Percentiles rank a stretch among this genome's conserved stretches.
Evolutionary conservation across 805 yeast genomes (phyloP).

Genomic region (Metschnikowia koreensis): DNA sequence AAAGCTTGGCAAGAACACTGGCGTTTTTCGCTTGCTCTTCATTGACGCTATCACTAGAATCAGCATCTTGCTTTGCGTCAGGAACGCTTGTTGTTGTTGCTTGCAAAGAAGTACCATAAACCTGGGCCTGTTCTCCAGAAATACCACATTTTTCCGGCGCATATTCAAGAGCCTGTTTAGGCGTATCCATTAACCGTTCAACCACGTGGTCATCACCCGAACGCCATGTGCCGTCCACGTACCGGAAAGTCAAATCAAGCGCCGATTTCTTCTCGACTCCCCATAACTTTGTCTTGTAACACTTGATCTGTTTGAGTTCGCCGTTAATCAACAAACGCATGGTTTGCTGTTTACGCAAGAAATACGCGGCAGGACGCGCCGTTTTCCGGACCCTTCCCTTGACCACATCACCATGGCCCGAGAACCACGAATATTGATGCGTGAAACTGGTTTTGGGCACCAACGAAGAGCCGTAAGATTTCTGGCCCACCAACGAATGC

Average conservation of each 20-base stretch:
- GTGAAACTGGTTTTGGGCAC: constrained; percentile 16
- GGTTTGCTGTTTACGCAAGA: constrained; percentile 49
- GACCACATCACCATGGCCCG: constrained; percentile 41
- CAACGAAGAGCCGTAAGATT: constrained; percentile 41
- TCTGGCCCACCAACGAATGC: constrained; percentile 27
- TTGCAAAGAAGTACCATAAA: constrained; percentile 21
- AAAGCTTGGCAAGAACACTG: constrained; percentile 47
- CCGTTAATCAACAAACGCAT: constrained; percentile 64
- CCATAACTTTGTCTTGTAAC: constrained; percentile 84
- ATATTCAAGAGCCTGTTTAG: neutral
- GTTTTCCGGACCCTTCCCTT: constrained; percentile 63
- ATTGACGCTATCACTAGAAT: neutral
- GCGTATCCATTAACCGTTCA: constrained; percentile 45
- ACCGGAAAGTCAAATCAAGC: constrained; percentile 63
- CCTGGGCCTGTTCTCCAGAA: constrained; percentile 23
- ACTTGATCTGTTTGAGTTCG: constrained; percentile 51
- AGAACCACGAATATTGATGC: constrained; percentile 27
- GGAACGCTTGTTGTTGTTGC: neutral
- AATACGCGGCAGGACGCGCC: constrained; percentile 44
- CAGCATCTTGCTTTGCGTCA: neutral
- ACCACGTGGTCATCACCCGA: constrained; percentile 78
- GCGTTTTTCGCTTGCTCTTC: constrained; percentile 34
- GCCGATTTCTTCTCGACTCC: constrained; percentile 70
- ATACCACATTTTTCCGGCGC: constrained; percentile 24
- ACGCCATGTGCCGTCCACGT: constrained; percentile 68